Evolutionary conservation across 805 yeast species (phyloP), one percentile per base, ranked within the genome.

Genomic region (Martiniozyma abietophila): DNA sequence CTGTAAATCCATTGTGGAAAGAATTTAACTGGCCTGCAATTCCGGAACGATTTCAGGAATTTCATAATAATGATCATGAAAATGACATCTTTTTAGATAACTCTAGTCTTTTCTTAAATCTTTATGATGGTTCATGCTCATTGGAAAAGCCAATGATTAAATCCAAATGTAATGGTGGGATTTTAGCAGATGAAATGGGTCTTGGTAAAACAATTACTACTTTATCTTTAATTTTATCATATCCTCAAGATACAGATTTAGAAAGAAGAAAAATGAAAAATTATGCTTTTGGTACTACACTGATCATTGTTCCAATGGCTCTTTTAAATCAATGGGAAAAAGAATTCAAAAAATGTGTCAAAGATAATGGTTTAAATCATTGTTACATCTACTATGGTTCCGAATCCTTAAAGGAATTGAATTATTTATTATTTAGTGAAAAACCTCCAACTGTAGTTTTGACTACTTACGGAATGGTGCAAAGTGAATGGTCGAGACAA

Each of bases 161-260:
- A 38, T 64, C 77, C 2, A 49, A 69, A 14, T 67, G 78, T 31
- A 64, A 66, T 31, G 96, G 97, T 24, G 97, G 97, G 2, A 81
- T 88, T 15, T 59, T 88, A 11, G 95, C 96, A 0, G 97, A 88
- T 59, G 97, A 88, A 54, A 88, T 88, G 97, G 97, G 97, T 0
- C 64, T 88, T 7, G 97, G 97, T 27, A 88, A 88, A 51, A 88
- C 97, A 0, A 80, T 88, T 17, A 80, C 95, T 1, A 74, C 94
- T 0, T 56, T 85, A 34, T 69, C 96, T 0, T 58, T 89, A 31
- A 65, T 88, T 9, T 73, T 80, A 37, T 67, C 83, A 0, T 76
- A 68, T 8, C 82, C 85, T 0, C 53, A 46, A 29, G 88, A 80
- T 47, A 37, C 51, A 10, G 11, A 29, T 12, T 32, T 39, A 24